phyloP scores from a whole-genome alignment of 257 asterid genomes.

The Plectranthus barbatus region DNA sequence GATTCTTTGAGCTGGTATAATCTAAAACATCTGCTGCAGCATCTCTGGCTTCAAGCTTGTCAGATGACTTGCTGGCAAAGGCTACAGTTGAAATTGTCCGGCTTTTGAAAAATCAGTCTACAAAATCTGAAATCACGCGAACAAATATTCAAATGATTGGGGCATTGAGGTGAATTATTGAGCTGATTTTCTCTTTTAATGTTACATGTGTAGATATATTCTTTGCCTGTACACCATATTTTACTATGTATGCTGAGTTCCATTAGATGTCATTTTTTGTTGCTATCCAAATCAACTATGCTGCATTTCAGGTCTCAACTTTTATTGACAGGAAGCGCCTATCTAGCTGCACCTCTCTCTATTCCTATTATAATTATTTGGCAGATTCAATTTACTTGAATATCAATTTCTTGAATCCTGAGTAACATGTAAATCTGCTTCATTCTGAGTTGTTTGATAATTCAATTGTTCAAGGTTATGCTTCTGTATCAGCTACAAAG shows the following conservation, averaged over 20 bases:
- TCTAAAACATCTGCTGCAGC: slow-evolving; percentile 46
- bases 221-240: slow-evolving; percentile 4
- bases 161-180: slow-evolving; percentile 64
- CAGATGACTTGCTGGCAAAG: slow-evolving; percentile 92
- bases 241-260: background rate
- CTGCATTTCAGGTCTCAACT: background rate
- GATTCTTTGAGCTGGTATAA: slow-evolving; percentile 7
- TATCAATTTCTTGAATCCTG: background rate
- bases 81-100: slow-evolving; percentile 78
- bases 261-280: slow-evolving; percentile 2
- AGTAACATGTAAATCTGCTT: background rate
- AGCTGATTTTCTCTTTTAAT: slow-evolving; percentile 9
- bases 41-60: slow-evolving; percentile 90
- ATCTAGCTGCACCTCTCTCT: background rate
- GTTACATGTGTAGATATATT: background rate
- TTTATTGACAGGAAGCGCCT: background rate
- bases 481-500: background rate
- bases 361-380: background rate
- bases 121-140: slow-evolving; percentile 79
- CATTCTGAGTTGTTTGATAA: background rate
- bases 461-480: background rate
- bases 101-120: slow-evolving; percentile 50
- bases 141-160: slow-evolving; percentile 99
- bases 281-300: background rate
- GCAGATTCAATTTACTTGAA: background rate